These are phyloP conservation scores for Plantago major DNA, from an alignment of 257 asterid species.

Conservation along the genomic window DNA sequence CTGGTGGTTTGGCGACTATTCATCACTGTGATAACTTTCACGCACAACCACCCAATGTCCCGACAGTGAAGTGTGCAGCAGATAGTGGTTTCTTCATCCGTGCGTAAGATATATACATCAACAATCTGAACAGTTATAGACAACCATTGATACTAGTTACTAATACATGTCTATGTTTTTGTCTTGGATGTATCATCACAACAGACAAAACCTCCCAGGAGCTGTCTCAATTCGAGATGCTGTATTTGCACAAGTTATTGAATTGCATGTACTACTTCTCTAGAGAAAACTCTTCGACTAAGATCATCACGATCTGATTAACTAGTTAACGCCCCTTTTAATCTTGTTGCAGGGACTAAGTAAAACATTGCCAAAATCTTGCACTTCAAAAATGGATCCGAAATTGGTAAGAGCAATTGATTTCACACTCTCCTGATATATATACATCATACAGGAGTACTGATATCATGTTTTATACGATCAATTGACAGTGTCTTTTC, in stretches of 20 bases:
- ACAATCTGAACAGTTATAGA: no score
- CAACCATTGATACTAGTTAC: no score
- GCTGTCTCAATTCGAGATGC: neutral
- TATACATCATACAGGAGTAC: neutral
- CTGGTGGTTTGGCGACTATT: conserved; percentile 32
- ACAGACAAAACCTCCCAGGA: neutral
- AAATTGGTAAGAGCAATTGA: conserved; percentile 19
- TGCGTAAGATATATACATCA: conserved; percentile 12
- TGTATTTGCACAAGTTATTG: neutral
- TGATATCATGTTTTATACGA: neutral
- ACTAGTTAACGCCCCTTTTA: neutral
- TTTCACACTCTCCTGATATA: neutral
- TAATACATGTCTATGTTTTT: neutral
- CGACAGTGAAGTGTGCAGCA: conserved; percentile 27
- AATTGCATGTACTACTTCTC: neutral
- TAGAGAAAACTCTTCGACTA: neutral
- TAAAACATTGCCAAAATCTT: conserved; percentile 19
- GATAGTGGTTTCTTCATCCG: conserved; percentile 25
- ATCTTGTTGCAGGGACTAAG: conserved; percentile 14
- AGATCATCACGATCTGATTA: neutral
- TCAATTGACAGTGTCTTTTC: conserved; percentile 31
- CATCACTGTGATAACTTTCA: conserved; percentile 31
- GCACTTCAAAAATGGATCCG: conserved; percentile 26
- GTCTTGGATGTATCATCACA: neutral
- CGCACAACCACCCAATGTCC: conserved; percentile 13